A percentile compares a stretch with the other conserved stretches of the same genome.
phyloP scores from a whole-genome alignment of 2,329 filamentous ascomycete genomes.

The Venturia nashicola region DNA sequence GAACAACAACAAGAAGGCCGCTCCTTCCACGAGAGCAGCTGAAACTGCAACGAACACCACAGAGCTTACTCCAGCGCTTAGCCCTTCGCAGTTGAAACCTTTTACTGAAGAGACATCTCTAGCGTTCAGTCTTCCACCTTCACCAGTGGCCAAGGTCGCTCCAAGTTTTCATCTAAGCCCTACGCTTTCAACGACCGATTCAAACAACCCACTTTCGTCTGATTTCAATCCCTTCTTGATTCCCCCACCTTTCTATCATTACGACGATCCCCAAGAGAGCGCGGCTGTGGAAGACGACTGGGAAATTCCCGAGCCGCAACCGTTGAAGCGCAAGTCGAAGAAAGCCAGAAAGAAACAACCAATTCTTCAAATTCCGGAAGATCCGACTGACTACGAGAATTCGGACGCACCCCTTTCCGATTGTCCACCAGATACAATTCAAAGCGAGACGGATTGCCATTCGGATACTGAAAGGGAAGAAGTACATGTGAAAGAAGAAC shows the following conservation, averaged over 20 bases:
- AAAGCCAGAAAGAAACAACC: not conserved
- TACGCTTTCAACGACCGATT: not conserved
- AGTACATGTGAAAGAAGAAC: not conserved
- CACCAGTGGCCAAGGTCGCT: not conserved
- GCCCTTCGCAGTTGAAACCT: not conserved
- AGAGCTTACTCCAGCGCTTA: not conserved
- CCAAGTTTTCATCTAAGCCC: not conserved
- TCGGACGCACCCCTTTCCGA: not conserved
- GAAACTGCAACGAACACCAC: not conserved
- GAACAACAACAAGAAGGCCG: constrained; percentile 2
- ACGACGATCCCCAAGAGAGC: not conserved
- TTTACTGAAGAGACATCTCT: not conserved
- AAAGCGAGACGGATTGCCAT: not conserved
- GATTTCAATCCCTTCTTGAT: constrained; percentile 4
- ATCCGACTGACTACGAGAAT: not conserved
- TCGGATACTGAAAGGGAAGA: not conserved
- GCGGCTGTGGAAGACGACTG: not conserved
- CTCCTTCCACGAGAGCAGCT: not conserved
- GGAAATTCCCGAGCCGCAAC: not conserved
- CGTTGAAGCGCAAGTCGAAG: not conserved
- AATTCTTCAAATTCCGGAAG: not conserved
- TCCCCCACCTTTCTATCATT: not conserved
- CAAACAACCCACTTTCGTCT: not conserved
- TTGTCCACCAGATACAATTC: not conserved
- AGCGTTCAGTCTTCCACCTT: not conserved